Base-by-base conservation (phyloP, 2,329 filamentous ascomycete species). In the Aspergillus proliferans region DNA sequence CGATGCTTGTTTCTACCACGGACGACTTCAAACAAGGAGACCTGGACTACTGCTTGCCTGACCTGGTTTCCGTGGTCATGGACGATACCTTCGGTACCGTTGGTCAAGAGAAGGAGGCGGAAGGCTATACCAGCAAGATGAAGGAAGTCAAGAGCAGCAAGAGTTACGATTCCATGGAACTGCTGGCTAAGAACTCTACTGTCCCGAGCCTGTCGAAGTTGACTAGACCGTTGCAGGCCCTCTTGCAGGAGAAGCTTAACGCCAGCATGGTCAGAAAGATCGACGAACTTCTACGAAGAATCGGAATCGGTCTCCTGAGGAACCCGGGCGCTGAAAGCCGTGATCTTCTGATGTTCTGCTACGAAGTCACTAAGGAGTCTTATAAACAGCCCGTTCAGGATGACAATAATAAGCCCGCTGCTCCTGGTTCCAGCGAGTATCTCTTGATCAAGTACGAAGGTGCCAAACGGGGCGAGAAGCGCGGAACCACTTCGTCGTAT, bases 61-160 rank as follows among this genome's bases (percentile, higher is more conserved):
- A 86, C 9, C 83, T 97, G 40, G 84, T 94, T 42, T 79, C 82
- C 1, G 82, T 98, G 40, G 85, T 97, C 55, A 93, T 98, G 88
- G 93, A 98, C 62, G 94, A 98, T 64, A 93, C 94, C 10, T 98
- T 98, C 63, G 94, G 94, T 26, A 82, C 84, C 5, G 86, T 87
- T 30, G 93, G 93, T 2, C 87, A 95, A 71, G 92, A 98, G 64
- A 98, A 98, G 70, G 93, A 98, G 60, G 92, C 92, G 0, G 90
- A 96, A 59, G 93, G 91, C 47, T 98, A 98, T 66, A 85, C 86
- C 48, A 95, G 84, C 65, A 87, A 92, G 69, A 96, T 94, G 85
- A 95, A 94, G 69, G 93, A 98, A 71, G 86, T 98, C 49, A 97
- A 95, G 75, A 93, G 88, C 69, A 96, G 88, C 76, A 98, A 97